Conservation (phyloP, 345 rosid genomes). For the Arabis alpina region DNA sequence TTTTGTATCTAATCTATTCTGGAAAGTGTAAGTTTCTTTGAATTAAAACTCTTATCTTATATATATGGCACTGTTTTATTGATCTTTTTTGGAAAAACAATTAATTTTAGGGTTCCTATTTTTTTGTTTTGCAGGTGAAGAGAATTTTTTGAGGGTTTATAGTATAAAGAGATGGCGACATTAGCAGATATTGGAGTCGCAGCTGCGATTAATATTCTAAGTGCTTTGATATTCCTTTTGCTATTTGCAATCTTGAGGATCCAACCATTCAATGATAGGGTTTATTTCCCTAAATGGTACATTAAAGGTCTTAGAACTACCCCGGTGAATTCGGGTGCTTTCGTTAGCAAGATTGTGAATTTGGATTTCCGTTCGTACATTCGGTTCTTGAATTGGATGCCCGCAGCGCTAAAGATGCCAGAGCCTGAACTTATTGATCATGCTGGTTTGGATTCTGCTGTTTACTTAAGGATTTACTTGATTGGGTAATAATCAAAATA, state of each 20-base stretch:
- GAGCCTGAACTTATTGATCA: slow-evolving; percentile 92
- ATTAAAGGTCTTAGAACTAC: slow-evolving; percentile 71
- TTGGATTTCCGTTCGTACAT: slow-evolving; percentile 68
- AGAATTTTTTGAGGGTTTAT: slow-evolving; percentile 1
- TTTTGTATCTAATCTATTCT: neutral
- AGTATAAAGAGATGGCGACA: slow-evolving; percentile 66
- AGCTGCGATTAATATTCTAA: slow-evolving; percentile 68
- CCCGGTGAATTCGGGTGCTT: slow-evolving; percentile 61
- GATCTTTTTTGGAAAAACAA: neutral
- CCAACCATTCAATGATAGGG: slow-evolving; percentile 91
- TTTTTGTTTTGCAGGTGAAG: slow-evolving; percentile 29
- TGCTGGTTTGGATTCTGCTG: slow-evolving; percentile 96
- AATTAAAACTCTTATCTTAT: slow-evolving; percentile 10
- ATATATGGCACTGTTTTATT: neutral
- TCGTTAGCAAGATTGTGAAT: slow-evolving; percentile 68
- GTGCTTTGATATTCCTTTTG: slow-evolving; percentile 71
- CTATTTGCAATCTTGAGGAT: slow-evolving; percentile 80
- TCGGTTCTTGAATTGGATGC: slow-evolving; percentile 86
- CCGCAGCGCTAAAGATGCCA: slow-evolving; percentile 78
- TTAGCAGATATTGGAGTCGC: slow-evolving; percentile 76
- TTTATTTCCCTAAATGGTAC: slow-evolving; percentile 96
- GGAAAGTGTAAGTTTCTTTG: neutral
- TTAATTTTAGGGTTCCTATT: neutral
- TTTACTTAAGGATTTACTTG: slow-evolving; percentile 87
- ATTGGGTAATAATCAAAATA: slow-evolving; percentile 64